Evolutionary conservation across 352 stramenopile genomes (phyloP), one percentile per base, ranked within the genome.

Genomic region (Globisporangium polare): DNA sequence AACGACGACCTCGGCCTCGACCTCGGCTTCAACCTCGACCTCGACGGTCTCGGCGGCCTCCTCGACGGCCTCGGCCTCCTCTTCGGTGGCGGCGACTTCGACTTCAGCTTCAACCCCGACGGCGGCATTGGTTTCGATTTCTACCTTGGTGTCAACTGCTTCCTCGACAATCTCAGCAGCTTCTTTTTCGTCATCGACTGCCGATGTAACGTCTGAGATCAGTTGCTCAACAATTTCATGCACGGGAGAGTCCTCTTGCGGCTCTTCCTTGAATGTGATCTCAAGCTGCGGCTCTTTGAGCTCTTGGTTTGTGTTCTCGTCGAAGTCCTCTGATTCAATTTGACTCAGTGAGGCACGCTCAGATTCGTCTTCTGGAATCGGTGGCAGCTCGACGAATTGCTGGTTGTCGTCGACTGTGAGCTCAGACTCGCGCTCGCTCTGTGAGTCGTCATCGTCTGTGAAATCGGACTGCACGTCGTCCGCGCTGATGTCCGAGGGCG

Each of bases 321-420:
- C 53, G 29, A 51, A 37, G 22, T 54, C 62, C n/a, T 63, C 45
- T 6, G 43, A 54, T 17, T 54, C 56, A 2, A 35, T 29, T 6
- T 62, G 31, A 42, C 46, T 64, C 9, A 52, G n/a, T 9, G 47
- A 58, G 6, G 58, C 42, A 12, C 58, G 67, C 18, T 63, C 67
- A 9, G 58, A 54, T 2, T 29, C 22, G 26, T 78, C 70, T 49
- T 80, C 73, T 53, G 60, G 62, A 27, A 80, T 80, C 35, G 68
- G 57, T 6, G 37, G 46, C 13, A 80, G 39, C 31, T 78, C 73
- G 7, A 71, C 39, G 3, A 54, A 31, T 60, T 43, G 60, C 55
- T 12, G 70, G 69, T 26, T 68, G 57, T 35, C 68, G 39, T 51
- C 66, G 67, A 45, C 64, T 62, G 10, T 65, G 55, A 35, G 60